A percentile compares a stretch with the other conserved stretches of the same genome.
Evolutionary conservation across 257 asterid genomes (phyloP).

Genomic region (Jacaranda copaia): DNA sequence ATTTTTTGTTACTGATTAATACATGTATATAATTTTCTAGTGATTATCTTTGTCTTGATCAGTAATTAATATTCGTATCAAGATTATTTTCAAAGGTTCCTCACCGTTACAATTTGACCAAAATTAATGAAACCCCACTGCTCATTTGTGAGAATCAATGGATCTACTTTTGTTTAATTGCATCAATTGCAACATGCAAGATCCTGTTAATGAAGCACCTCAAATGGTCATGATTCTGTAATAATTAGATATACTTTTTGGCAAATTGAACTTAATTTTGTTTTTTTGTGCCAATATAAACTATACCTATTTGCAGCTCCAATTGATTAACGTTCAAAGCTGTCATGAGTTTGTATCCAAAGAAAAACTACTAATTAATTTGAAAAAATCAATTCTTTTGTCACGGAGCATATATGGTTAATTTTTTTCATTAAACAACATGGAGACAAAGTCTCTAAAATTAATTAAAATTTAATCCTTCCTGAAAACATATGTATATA

Average conservation of each 20-base stretch:
- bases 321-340: background rate
- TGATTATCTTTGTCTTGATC: no score
- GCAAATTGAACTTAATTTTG: no score
- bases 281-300: background rate
- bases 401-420: background rate
- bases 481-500: background rate
- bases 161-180: background rate
- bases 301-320: slow-evolving; percentile 13
- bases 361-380: background rate
- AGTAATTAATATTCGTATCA: no score
- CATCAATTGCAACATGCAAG: slow-evolving; percentile 4
- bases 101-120: background rate
- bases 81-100: background rate
- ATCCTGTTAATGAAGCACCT: background rate
- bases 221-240: no score
- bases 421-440: no score
- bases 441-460: no score
- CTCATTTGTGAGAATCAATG: background rate
- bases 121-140: background rate
- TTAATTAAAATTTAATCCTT: background rate
- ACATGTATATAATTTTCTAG: no score
- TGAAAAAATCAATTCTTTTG: slow-evolving; percentile 8
- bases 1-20: no score
- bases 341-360: slow-evolving; percentile 19
- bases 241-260: no score